These are phyloP conservation scores for Monascus purpureus DNA, from an alignment of 495 filamentous ascomycete species.

Conservation along the genomic window DNA sequence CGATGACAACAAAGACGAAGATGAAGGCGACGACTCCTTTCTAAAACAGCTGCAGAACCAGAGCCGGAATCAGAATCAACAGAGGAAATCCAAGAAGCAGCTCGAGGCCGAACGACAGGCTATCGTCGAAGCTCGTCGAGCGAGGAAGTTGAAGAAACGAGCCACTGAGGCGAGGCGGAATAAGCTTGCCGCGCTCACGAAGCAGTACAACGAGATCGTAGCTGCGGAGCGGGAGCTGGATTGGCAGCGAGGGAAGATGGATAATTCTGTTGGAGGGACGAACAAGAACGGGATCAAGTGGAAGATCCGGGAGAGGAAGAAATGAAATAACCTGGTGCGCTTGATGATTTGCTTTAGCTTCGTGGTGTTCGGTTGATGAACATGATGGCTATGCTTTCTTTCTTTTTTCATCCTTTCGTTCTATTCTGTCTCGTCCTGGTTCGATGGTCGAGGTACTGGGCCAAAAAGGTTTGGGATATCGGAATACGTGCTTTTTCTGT, in stretches of 20 bases:
- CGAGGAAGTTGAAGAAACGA: constrained; percentile 35
- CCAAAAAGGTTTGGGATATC: too few species aligned
- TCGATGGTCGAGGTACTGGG: neutral
- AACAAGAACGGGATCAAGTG: constrained; percentile 74
- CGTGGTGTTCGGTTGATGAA: too few species aligned
- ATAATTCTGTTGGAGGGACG: constrained; percentile 61
- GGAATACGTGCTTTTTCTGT: too few species aligned
- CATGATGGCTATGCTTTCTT: too few species aligned
- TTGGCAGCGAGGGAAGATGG: constrained; percentile 64
- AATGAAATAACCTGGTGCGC: constrained; percentile 25
- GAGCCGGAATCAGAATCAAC: too few species aligned
- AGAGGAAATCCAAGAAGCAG: constrained; percentile 26
- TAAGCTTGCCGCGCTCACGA: constrained; percentile 49
- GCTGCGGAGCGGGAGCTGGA: constrained; percentile 67
- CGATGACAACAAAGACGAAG: constrained; percentile 16
- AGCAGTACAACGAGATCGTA: constrained; percentile 54
- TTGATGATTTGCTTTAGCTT: neutral
- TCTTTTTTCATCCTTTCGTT: too few species aligned
- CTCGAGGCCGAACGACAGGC: constrained; percentile 27
- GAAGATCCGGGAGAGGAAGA: constrained; percentile 72
- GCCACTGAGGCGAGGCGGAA: constrained; percentile 31
- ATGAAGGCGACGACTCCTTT: constrained; percentile 19
- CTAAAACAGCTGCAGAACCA: constrained; percentile 4
- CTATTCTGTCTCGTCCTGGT: constrained; percentile 1
- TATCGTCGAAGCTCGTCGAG: constrained; percentile 24